phyloP scores from a whole-genome alignment of 1,284 basidiomycete genomes.

The Pseudozyma sp. region DNA sequence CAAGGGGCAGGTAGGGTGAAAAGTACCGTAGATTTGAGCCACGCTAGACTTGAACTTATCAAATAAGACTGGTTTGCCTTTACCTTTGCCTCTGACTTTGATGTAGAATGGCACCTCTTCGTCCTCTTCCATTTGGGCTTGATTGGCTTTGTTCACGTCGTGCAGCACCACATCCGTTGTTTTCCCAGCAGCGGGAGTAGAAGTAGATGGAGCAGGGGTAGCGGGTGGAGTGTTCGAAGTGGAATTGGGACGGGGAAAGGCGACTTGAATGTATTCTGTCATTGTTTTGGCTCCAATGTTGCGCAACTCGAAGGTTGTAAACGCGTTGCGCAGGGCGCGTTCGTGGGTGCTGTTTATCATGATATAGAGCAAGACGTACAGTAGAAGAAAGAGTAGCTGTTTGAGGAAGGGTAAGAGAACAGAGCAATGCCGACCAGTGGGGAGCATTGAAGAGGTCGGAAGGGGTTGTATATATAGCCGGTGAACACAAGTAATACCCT shows the following conservation, averaged over 20 bases:
- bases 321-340: no score
- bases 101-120: constrained; percentile 24
- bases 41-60: constrained; percentile 1
- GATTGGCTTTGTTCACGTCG: no score
- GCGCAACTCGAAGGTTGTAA: neutral
- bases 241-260: neutral
- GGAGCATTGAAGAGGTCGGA: no score
- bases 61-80: constrained; percentile 21
- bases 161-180: no score
- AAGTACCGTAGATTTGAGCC: constrained; percentile 34
- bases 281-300: neutral
- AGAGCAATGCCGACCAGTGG: no score
- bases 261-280: neutral
- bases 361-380: no score
- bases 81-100: constrained; percentile 36
- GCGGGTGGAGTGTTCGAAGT: neutral
- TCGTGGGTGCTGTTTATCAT: no score
- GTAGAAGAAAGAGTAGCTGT: no score
- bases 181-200: no score
- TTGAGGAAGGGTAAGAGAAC: no score
- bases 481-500: no score
- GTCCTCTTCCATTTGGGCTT: neutral
- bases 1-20: neutral
- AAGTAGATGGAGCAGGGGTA: neutral
- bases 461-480: no score